These are phyloP conservation scores for Coemansia sp. DNA, from an alignment of 192 early-diverging fungal genomes.

Conservation along the genomic window DNA sequence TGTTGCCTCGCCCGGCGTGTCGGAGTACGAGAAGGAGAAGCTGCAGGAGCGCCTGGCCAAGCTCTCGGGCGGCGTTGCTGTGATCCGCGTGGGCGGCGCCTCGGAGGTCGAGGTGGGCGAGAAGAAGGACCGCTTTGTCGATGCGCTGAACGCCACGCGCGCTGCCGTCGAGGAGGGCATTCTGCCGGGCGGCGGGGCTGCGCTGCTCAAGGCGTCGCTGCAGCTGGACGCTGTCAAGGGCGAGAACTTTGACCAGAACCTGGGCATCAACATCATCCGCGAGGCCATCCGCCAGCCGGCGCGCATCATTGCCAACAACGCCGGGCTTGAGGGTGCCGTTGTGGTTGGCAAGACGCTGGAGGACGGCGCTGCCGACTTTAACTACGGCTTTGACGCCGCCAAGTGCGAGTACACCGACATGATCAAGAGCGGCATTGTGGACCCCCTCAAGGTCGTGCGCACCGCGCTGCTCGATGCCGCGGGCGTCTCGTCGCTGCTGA, in stretches of 20 bases:
- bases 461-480: constrained; percentile 96
- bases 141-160: constrained; percentile 96
- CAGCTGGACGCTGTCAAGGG: constrained; percentile 77
- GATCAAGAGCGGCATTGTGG: constrained; percentile 95
- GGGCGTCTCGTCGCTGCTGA: constrained; percentile 94
- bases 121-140: constrained; percentile 99
- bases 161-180: constrained; percentile 99
- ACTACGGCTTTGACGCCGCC: constrained; percentile 92
- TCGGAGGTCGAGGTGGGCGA: constrained; percentile 99
- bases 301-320: constrained; percentile 94
- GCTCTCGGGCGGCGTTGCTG: constrained; percentile 96
- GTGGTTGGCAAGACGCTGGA: constrained; percentile 95
- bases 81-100: constrained; percentile 96
- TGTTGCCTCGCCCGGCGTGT: constrained; percentile 73
- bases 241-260: constrained; percentile 98
- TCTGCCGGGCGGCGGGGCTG: constrained; percentile 96
- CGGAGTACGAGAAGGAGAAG: constrained; percentile 99
- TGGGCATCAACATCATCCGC: constrained; percentile 94
- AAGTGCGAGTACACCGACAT: constrained; percentile 92
- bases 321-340: constrained; percentile 95
- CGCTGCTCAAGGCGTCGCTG: constrained; percentile 89
- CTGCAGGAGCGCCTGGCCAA: constrained; percentile 99
- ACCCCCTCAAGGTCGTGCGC: constrained; percentile 98
- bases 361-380: constrained; percentile 68
- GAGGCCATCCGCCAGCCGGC: constrained; percentile 91